Conservation (phyloP, 495 filamentous ascomycete genomes). For the Umbilicaria muhlenbergii region DNA sequence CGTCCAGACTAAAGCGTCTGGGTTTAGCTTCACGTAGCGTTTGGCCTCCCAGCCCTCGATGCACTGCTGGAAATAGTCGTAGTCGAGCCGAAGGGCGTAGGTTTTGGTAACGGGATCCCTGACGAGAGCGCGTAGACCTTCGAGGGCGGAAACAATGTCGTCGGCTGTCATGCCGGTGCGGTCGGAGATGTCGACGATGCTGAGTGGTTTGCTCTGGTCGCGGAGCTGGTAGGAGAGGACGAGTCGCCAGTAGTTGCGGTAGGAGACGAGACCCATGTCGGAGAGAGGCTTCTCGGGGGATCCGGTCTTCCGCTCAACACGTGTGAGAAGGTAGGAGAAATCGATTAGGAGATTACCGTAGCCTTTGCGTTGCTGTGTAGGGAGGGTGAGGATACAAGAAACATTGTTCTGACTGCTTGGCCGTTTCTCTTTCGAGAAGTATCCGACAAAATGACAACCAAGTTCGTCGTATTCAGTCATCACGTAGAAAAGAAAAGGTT, state of each 20-base stretch:
- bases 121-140: constrained; percentile 75
- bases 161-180: constrained; percentile 92
- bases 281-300: constrained; percentile 96
- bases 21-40: constrained; percentile 70
- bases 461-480: constrained; percentile 90
- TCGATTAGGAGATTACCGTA: constrained; percentile 95
- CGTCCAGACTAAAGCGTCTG: constrained; percentile 78
- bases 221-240: constrained; percentile 68
- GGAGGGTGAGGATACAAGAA: constrained; percentile 88
- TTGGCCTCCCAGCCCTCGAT: constrained; percentile 77
- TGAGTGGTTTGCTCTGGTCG: constrained; percentile 47
- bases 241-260: constrained; percentile 91
- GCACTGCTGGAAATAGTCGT: constrained; percentile 65
- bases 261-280: constrained; percentile 93
- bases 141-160: constrained; percentile 84
- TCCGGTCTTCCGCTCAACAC: constrained; percentile 84
- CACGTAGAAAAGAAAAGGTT: constrained; percentile 96
- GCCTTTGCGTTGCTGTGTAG: constrained; percentile 91
- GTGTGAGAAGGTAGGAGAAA: constrained; percentile 91
- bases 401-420: constrained; percentile 91
- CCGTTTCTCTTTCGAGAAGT: constrained; percentile 99
- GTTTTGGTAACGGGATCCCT: constrained; percentile 74
- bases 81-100: constrained; percentile 79
- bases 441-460: constrained; percentile 94
- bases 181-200: constrained; percentile 68